Evolutionary conservation across 2,329 filamentous ascomycete species (phyloP).

Genomic region (Lojkania enalia): DNA sequence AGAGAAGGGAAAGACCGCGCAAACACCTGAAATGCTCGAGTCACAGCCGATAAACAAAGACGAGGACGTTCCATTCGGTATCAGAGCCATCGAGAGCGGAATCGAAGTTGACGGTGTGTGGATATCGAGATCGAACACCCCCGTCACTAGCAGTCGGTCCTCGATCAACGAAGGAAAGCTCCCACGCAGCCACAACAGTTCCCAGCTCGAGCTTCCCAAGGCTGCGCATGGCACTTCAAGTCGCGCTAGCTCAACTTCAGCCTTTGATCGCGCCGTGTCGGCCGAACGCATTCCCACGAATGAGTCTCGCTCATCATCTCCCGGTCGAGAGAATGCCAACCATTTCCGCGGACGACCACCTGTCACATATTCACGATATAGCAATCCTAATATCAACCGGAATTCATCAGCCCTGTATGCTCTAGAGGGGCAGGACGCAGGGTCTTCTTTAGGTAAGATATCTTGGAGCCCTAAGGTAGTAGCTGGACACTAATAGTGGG

Average conservation of each 20-base stretch:
- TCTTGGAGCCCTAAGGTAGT: slow-evolving; percentile 8
- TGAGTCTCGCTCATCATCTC: slow-evolving; percentile 38
- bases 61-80: slow-evolving; percentile 77
- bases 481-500: slow-evolving; percentile 7
- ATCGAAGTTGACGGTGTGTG: slow-evolving; percentile 81
- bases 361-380: slow-evolving; percentile 43
- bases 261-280: slow-evolving; percentile 43
- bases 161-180: slow-evolving; percentile 38
- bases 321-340: slow-evolving; percentile 23
- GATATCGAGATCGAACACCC: slow-evolving; percentile 53
- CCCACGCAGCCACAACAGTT: slow-evolving; percentile 35
- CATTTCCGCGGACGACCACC: slow-evolving; percentile 33
- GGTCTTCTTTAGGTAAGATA: slow-evolving; percentile 34
- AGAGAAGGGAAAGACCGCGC: slow-evolving; percentile 39
- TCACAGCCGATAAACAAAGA: slow-evolving; percentile 63
- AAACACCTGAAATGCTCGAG: slow-evolving; percentile 66
- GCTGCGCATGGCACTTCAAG: slow-evolving; percentile 35
- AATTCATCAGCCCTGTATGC: slow-evolving; percentile 39
- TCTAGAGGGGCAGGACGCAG: slow-evolving; percentile 30
- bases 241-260: slow-evolving; percentile 40
- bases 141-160: slow-evolving; percentile 41
- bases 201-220: slow-evolving; percentile 38
- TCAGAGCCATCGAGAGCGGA: slow-evolving; percentile 81
- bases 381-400: slow-evolving; percentile 36
- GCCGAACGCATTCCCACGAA: slow-evolving; percentile 39